Percentiles rank a stretch among this genome's conserved stretches.
phyloP scores from a whole-genome alignment of 192 early-diverging fungal species.

The Coemansia pectinata region DNA sequence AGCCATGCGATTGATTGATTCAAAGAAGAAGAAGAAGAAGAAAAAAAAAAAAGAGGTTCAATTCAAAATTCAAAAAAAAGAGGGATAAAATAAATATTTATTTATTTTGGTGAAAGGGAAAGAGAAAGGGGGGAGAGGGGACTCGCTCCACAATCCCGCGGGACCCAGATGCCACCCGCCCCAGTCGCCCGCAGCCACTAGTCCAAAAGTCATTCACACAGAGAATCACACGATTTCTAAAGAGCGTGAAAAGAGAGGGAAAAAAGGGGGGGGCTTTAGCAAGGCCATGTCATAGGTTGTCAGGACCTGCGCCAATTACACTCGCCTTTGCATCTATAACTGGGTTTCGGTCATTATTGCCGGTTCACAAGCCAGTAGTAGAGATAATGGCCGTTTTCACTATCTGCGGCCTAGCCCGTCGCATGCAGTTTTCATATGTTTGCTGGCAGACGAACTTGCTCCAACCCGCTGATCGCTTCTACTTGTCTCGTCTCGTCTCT shows the following conservation, averaged over 20 bases:
- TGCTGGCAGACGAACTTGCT: neutral
- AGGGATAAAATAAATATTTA: slow-evolving; percentile 9
- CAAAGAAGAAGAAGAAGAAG: neutral
- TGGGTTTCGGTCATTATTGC: neutral
- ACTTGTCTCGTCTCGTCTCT: neutral
- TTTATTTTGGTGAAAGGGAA: neutral
- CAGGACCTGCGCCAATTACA: neutral
- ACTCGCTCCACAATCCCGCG: neutral
- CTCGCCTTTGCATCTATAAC: neutral
- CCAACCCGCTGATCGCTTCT: neutral
- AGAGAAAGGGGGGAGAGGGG: slow-evolving; percentile 2
- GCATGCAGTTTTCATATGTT: neutral
- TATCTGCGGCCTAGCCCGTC: neutral
- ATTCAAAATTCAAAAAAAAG: neutral
- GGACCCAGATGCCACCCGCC: neutral
- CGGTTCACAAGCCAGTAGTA: neutral
- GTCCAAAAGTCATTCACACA: neutral
- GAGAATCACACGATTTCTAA: neutral
- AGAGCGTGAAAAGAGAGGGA: neutral
- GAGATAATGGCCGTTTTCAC: neutral
- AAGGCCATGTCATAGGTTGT: neutral
- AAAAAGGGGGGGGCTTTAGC: neutral
- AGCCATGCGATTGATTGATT: slow-evolving; percentile 52
- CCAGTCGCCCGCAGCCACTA: neutral
- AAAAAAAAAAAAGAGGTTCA: neutral